These are phyloP conservation scores for Stachybotrys elegans DNA, from an alignment of 2,329 filamentous ascomycete genomes.

Conservation along the genomic window DNA sequence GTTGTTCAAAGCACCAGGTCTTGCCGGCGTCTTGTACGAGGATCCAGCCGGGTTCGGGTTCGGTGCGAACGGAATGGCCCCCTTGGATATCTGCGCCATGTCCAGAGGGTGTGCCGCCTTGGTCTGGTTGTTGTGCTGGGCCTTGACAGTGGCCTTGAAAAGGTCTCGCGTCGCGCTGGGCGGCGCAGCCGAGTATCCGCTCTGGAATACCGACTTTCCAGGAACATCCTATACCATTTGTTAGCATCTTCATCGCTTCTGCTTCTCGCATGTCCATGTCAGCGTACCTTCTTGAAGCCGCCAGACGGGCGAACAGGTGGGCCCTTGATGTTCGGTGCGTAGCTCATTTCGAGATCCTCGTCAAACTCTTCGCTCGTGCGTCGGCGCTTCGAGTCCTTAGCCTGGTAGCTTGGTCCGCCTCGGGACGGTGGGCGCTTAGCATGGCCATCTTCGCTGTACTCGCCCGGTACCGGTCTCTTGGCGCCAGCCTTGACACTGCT, in stretches of 20 bases:
- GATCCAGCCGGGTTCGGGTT: constrained; percentile 50
- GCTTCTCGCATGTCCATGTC: not conserved
- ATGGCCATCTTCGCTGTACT: constrained; percentile 51
- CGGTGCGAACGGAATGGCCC: constrained; percentile 84
- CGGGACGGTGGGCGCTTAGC: constrained; percentile 40
- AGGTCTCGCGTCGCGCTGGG: constrained; percentile 49
- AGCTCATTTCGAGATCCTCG: constrained; percentile 54
- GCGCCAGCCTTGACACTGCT: constrained; percentile 54
- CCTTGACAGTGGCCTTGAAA: constrained; percentile 61
- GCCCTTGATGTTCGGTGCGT: constrained; percentile 62
- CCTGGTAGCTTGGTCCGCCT: constrained; percentile 57
- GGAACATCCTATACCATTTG: constrained; percentile 47
- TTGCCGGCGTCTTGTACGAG: constrained; percentile 66
- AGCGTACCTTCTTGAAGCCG: constrained; percentile 60
- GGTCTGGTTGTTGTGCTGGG: constrained; percentile 60
- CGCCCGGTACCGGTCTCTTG: constrained; percentile 69
- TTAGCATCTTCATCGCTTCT: not conserved
- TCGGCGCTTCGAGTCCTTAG: constrained; percentile 72
- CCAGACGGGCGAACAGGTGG: constrained; percentile 81
- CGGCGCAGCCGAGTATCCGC: constrained; percentile 57
- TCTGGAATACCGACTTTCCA: constrained; percentile 54
- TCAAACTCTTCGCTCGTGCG: constrained; percentile 71
- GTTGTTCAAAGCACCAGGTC: constrained; percentile 36
- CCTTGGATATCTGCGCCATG: constrained; percentile 82
- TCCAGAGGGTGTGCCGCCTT: constrained; percentile 68